A percentile compares a stretch with the other conserved stretches of the same genome.
Conservation (phyloP, 305 asterid genomes). For the Fraxinus sp. region DNA sequence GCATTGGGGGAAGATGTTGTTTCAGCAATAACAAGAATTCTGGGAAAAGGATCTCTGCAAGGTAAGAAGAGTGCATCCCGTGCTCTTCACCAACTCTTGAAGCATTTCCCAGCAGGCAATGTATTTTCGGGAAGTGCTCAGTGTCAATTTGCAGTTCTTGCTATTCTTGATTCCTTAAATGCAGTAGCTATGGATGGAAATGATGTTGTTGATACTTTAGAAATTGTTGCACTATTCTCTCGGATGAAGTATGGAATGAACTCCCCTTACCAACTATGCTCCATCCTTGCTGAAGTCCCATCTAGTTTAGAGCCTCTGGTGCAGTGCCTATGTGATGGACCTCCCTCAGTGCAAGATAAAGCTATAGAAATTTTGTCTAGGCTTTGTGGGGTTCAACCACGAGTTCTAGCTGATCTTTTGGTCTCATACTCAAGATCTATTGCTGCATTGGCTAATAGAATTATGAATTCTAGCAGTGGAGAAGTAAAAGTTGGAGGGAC, state of each 20-base stretch:
- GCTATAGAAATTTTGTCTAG: constrained; percentile 71
- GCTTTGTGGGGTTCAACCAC: constrained; percentile 72
- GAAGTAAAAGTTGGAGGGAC: constrained; percentile 83
- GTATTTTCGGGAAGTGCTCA: constrained; percentile 59
- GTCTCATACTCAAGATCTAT: constrained; percentile 48
- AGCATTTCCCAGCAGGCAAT: constrained; percentile 65
- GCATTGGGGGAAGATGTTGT: constrained; percentile 79
- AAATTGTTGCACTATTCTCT: constrained; percentile 52
- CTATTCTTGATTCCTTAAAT: constrained; percentile 64
- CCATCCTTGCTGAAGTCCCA: constrained; percentile 60
- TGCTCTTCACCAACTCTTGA: constrained; percentile 73
- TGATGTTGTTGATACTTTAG: constrained; percentile 63
- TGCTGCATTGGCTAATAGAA: constrained; percentile 63
- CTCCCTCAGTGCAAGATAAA: constrained; percentile 61
- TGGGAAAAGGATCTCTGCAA: constrained; percentile 69
- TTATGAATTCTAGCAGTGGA: constrained; percentile 62
- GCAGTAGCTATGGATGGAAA: constrained; percentile 56
- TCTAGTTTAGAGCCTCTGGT: constrained; percentile 66
- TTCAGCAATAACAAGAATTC: constrained; percentile 63
- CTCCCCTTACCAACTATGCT: constrained; percentile 45
- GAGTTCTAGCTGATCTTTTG: constrained; percentile 50
- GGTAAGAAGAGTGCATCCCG: constrained; percentile 73
- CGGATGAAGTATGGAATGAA: constrained; percentile 55
- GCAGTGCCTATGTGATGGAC: constrained; percentile 66
- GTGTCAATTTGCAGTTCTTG: constrained; percentile 66